Base-by-base conservation (phyloP, 768 basidiomycete species). In the Suillus decipiens region DNA sequence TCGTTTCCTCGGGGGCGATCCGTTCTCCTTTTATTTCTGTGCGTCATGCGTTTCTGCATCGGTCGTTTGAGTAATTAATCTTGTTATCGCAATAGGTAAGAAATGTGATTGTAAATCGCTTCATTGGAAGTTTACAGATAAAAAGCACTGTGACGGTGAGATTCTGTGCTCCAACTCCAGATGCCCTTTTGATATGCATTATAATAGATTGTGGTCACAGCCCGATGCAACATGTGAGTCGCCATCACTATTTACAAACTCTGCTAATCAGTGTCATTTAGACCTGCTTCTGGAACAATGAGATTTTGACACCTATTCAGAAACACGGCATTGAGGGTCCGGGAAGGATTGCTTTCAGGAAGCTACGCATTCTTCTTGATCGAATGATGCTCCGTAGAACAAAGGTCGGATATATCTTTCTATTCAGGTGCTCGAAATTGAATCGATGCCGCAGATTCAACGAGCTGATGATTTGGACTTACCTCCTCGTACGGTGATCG, bases 271-370 rank as follows among this genome's bases (percentile, higher is more conserved):
- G 43, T 34, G 28, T 51, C 48, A 17, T 57, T 0, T 64, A 92
- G 89, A 93, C 92, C 12, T 99, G 96, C 76, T 94, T 94, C 75
- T 99, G 96, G 93, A 96, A 97, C 74, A 93, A 90, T 66, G 93
- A 98, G 76, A 96, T 99, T 65, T 78, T 99, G 63, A 94, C 94
- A 0, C 97, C 97, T 0, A 99, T 99, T 64, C 95, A 98, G 76
- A 94, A 89, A 73, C 80, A 89, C 65, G 96, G 91, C 33, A 91
- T 96, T 84, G 67, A 73, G 6, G 93, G 92, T 1, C 87, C 90
- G 3, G 96, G 96, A 11, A 81, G 82, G 66, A 73, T 74, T 12
- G 96, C 95, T 0, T 98, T 98, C 82, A 94, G 92, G 79, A 98
- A 97, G 76, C 81, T 99, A 64, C 92, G 88, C 70, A 84, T 94